These are phyloP conservation scores for Cinchona pubescens DNA, from an alignment of 257 asterid species.

Conservation along the genomic window DNA sequence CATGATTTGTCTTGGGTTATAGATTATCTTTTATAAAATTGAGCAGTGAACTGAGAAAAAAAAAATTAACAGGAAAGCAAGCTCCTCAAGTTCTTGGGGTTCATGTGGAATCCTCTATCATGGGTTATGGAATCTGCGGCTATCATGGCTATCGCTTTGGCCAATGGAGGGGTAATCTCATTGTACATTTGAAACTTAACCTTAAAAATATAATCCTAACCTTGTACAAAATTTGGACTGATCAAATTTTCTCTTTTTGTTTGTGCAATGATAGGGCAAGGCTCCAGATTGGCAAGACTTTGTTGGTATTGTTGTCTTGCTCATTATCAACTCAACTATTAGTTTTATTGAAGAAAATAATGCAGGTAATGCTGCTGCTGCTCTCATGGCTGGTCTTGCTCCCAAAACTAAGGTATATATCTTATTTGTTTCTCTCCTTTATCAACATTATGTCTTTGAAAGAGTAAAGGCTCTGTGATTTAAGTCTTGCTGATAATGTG, in stretches of 20 bases:
- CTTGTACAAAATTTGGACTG: background rate
- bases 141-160: constrained; percentile 79
- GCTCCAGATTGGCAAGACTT: constrained; percentile 86
- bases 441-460: background rate
- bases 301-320: constrained; percentile 55
- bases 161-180: constrained; percentile 65
- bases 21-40: background rate
- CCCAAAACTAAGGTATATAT: constrained; percentile 87
- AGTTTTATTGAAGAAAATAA: constrained; percentile 81
- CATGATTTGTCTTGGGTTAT: background rate
- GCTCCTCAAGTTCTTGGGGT: constrained; percentile 70
- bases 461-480: background rate
- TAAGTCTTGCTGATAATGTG: background rate
- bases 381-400: constrained; percentile 93
- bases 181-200: background rate
- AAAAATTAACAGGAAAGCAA: constrained; percentile 42
- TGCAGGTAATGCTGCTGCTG: constrained; percentile 91
- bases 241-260: background rate
- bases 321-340: constrained; percentile 81
- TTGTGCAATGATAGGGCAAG: constrained; percentile 45
- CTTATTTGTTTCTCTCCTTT: background rate
- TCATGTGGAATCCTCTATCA: constrained; percentile 98
- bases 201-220: background rate
- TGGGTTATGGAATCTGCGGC: constrained; percentile 98
- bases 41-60: background rate